These are phyloP conservation scores for Orychophragmus violaceus DNA, from an alignment of 345 rosid species.

Conservation along the genomic window DNA sequence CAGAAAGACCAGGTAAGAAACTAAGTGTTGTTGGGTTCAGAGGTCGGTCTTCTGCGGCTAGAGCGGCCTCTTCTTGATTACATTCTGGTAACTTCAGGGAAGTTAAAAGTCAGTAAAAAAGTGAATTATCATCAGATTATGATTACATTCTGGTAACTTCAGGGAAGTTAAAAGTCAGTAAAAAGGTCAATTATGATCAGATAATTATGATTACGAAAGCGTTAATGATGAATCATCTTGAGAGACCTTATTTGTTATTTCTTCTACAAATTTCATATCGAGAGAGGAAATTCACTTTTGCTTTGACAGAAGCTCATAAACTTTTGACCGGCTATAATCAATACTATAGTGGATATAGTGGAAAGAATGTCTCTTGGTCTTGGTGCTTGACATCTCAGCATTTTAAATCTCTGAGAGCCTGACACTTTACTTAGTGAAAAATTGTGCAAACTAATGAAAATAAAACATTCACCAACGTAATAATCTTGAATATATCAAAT, in stretches of 20 bases:
- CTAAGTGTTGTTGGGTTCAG: constrained; percentile 72
- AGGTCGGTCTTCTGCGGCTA: constrained; percentile 48
- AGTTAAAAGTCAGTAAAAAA: background rate
- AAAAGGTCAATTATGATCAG: background rate
- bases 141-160: background rate
- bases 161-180: background rate
- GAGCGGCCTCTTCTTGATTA: constrained; percentile 37
- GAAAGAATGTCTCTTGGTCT: too few species aligned
- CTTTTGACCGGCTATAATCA: too few species aligned
- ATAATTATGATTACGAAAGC: background rate
- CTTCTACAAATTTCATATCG: background rate
- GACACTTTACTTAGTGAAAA: too few species aligned
- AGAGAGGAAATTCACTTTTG: constrained; percentile 1
- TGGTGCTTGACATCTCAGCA: too few species aligned
- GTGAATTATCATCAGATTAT: background rate
- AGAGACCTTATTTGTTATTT: background rate
- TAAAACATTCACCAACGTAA: too few species aligned
- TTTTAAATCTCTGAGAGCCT: too few species aligned
- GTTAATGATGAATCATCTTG: background rate
- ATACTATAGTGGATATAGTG: too few species aligned
- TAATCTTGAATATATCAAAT: too few species aligned
- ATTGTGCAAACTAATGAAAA: too few species aligned
- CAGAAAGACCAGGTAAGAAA: constrained; percentile 36
- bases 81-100: background rate
- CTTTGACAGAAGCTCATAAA: background rate